Evolutionary conservation across 768 basidiomycete species (phyloP).

Genomic region (Lyophyllum semitale): DNA sequence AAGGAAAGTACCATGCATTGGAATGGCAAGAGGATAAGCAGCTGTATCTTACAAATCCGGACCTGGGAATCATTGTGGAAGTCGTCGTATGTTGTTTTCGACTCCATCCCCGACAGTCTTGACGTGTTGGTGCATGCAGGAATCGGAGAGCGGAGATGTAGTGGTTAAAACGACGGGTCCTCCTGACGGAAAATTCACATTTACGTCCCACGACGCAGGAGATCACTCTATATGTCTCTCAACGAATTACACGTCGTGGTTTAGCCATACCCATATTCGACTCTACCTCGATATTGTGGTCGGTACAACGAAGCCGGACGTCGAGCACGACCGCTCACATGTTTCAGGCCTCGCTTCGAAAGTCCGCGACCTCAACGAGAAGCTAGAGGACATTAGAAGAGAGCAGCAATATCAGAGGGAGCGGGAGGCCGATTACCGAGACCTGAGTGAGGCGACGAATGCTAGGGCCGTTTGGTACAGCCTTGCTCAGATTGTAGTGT

Average conservation of each 20-base stretch:
- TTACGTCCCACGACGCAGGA: slow-evolving; percentile 95
- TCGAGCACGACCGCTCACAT: slow-evolving; percentile 86
- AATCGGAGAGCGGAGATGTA: slow-evolving; percentile 77
- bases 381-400: slow-evolving; percentile 87
- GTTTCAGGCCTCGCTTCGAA: slow-evolving; percentile 80
- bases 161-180: slow-evolving; percentile 93
- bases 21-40: slow-evolving; percentile 84
- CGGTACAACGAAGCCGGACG: slow-evolving; percentile 82
- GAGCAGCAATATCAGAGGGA: slow-evolving; percentile 99
- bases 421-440: slow-evolving; percentile 85
- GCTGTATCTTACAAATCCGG: slow-evolving; percentile 67
- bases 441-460: slow-evolving; percentile 90
- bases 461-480: slow-evolving; percentile 95
- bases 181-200: slow-evolving; percentile 90
- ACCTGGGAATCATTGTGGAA: slow-evolving; percentile 87
- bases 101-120: background rate
- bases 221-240: slow-evolving; percentile 98
- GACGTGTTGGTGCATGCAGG: slow-evolving; percentile 47
- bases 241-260: slow-evolving; percentile 91
- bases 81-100: slow-evolving; percentile 68
- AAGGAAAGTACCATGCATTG: slow-evolving; percentile 90
- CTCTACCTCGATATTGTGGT: slow-evolving; percentile 94
- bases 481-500: slow-evolving; percentile 79
- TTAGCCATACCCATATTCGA: slow-evolving; percentile 83
- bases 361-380: slow-evolving; percentile 90